A percentile compares a stretch with the other conserved stretches of the same genome.
Evolutionary conservation across 1,284 basidiomycete species (phyloP).

Genomic region (Cryptococcus sp.): DNA sequence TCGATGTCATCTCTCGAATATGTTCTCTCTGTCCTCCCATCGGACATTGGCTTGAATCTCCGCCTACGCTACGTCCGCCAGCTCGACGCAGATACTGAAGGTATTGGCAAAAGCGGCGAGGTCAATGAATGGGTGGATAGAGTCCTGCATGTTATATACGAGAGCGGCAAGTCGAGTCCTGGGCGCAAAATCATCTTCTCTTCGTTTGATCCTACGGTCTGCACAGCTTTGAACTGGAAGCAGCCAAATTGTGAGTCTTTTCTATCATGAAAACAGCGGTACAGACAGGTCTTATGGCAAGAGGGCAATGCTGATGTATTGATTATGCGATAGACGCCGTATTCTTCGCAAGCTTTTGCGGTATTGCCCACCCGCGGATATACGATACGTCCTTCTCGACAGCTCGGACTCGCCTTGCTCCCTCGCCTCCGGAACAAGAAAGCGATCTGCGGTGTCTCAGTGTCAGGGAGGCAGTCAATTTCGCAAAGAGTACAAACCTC

Average conservation of each 20-base stretch:
- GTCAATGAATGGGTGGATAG: constrained; percentile 80
- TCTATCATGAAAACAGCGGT: constrained; percentile 4
- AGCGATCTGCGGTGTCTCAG: constrained; percentile 63
- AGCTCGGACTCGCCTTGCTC: constrained; percentile 32
- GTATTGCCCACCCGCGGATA: constrained; percentile 56
- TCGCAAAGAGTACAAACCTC: constrained; percentile 90
- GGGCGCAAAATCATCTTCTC: constrained; percentile 78
- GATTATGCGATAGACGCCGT: constrained; percentile 74
- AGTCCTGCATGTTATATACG: constrained; percentile 76
- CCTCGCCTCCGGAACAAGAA: constrained; percentile 52
- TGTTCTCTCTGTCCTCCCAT: constrained; percentile 74
- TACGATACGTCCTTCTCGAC: neutral
- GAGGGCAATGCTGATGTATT: neutral
- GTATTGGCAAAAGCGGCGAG: constrained; percentile 60
- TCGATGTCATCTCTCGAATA: constrained; percentile 71
- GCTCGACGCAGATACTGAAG: constrained; percentile 58
- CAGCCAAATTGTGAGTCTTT: constrained; percentile 83
- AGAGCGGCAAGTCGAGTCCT: constrained; percentile 56
- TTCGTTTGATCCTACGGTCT: constrained; percentile 83
- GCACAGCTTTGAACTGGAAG: constrained; percentile 86
- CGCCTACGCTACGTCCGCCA: constrained; percentile 67
- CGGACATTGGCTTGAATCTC: constrained; percentile 71
- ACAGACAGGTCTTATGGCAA: neutral
- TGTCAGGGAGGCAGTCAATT: constrained; percentile 88
- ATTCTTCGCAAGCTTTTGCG: constrained; percentile 88